These are phyloP conservation scores for Globisporangium paddicum DNA, from an alignment of 352 stramenopile genomes.

Conservation along the genomic window DNA sequence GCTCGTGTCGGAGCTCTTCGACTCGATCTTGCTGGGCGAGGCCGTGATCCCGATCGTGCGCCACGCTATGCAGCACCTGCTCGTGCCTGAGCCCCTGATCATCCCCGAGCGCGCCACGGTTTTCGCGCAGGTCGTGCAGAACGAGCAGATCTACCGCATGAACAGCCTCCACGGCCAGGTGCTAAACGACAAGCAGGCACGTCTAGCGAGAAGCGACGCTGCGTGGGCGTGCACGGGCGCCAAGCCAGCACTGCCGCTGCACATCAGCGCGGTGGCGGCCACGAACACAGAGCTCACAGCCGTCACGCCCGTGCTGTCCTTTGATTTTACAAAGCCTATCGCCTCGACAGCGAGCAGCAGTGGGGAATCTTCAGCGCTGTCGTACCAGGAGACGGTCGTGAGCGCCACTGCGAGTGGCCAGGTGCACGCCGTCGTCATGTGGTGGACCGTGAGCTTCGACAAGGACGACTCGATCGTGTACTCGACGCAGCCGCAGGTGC, in stretches of 20 bases:
- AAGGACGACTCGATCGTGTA: conserved; percentile 46
- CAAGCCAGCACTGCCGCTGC: conserved; percentile 58
- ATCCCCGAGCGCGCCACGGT: conserved; percentile 65
- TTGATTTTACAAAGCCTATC: conserved; percentile 61
- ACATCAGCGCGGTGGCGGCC: conserved; percentile 41
- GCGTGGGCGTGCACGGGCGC: conserved; percentile 60
- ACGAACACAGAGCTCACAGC: conserved; percentile 40
- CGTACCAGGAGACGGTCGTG: conserved; percentile 40
- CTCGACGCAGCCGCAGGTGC: conserved; percentile 50
- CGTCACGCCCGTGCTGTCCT: conserved; percentile 38
- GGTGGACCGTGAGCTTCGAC: conserved; percentile 75
- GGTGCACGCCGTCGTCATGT: conserved; percentile 74
- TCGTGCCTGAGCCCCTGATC: conserved; percentile 50
- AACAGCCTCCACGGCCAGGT: conserved; percentile 44
- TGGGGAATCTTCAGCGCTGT: neutral
- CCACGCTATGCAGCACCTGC: conserved; percentile 67
- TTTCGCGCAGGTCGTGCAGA: conserved; percentile 68
- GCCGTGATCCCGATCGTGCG: conserved; percentile 80
- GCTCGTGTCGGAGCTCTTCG: conserved; percentile 92
- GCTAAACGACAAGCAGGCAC: conserved; percentile 25
- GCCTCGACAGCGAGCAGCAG: neutral
- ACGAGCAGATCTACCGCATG: conserved; percentile 58
- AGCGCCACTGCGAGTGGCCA: conserved; percentile 26
- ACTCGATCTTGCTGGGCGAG: conserved; percentile 89
- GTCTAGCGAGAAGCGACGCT: conserved; percentile 44